Evolutionary conservation across 73 alveolate species (phyloP).

Genomic region (Effrenium voratum): DNA sequence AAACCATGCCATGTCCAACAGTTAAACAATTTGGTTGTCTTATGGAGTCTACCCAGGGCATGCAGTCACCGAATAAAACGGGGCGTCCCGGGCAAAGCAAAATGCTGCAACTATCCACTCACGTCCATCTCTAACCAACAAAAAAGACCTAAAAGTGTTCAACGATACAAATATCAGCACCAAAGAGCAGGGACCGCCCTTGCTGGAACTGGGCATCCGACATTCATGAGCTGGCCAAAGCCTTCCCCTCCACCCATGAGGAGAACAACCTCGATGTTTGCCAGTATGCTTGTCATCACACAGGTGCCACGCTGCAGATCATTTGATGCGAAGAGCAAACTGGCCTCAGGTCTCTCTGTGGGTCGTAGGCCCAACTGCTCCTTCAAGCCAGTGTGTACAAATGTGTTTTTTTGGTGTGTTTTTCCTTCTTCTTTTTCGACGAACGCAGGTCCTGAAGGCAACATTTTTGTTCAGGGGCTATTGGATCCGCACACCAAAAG

Average conservation of each 20-base stretch:
- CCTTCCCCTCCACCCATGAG: slow-evolving; percentile 94
- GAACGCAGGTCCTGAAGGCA: slow-evolving; percentile 1
- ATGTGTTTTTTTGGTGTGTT: neutral
- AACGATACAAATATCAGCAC: too few relatives aligned
- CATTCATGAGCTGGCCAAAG: slow-evolving; percentile 75
- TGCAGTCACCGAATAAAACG: neutral
- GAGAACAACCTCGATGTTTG: slow-evolving; percentile 37
- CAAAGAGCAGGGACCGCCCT: too few relatives aligned
- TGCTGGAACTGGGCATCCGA: neutral
- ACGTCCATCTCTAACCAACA: too few relatives aligned
- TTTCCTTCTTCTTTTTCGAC: too few relatives aligned
- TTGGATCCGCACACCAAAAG: slow-evolving; percentile 55
- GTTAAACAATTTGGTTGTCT: too few relatives aligned
- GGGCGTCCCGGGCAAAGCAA: neutral
- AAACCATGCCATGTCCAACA: too few relatives aligned
- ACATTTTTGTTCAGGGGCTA: slow-evolving; percentile 20
- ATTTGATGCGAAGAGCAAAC: neutral
- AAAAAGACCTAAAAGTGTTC: too few relatives aligned
- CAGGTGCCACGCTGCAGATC: neutral
- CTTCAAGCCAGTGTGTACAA: neutral
- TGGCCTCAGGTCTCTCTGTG: slow-evolving; percentile 56
- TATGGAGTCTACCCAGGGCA: neutral
- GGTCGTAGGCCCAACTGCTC: slow-evolving; percentile 63
- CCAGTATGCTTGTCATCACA: neutral
- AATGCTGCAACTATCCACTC: neutral